A percentile compares a stretch with the other conserved stretches of the same genome.
Evolutionary conservation across 164 flowering plant genomes (phyloP).

Genomic region (Chimonanthus praecox): DNA sequence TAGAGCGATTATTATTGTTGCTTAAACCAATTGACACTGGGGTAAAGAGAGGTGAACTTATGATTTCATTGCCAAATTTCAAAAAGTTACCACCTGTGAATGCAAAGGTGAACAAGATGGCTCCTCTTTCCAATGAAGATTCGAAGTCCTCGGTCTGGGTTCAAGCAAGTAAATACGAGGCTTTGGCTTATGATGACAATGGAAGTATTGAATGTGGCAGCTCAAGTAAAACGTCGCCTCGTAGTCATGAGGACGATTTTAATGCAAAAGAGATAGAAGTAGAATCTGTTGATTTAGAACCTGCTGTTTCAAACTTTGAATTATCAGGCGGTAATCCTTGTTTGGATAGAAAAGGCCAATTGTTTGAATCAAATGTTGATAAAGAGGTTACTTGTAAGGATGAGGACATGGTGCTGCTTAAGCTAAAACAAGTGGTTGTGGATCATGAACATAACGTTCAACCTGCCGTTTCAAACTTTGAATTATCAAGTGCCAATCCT

Average conservation of each 20-base stretch:
- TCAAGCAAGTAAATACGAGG: conserved; percentile 6
- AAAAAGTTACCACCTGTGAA: not conserved
- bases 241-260: conserved; percentile 3
- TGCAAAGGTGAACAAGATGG: not conserved
- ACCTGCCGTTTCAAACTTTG: conserved; percentile 9
- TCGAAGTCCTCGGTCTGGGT: not conserved
- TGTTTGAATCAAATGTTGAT: not conserved
- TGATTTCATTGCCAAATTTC: not conserved
- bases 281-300: conserved; percentile 4
- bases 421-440: not conserved
- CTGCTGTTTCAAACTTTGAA: conserved; percentile 11
- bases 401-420: conserved; percentile 6
- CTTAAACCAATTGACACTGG: conserved; percentile 26
- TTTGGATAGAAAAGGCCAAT: conserved; percentile 19
- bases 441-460: conserved; percentile 9
- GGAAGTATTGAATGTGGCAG: not conserved
- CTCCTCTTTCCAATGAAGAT: not conserved
- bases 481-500: conserved; percentile 20
- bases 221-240: conserved; percentile 2
- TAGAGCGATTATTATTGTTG: conserved; percentile 40
- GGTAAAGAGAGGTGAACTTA: conserved; percentile 7
- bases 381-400: conserved; percentile 10
- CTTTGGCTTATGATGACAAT: conserved; percentile 2
- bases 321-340: conserved; percentile 18
- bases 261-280: not conserved